These are phyloP conservation scores for Spizellomyces punctatus DNA, from an alignment of 192 early-diverging fungal genomes.

Conservation along the genomic window DNA sequence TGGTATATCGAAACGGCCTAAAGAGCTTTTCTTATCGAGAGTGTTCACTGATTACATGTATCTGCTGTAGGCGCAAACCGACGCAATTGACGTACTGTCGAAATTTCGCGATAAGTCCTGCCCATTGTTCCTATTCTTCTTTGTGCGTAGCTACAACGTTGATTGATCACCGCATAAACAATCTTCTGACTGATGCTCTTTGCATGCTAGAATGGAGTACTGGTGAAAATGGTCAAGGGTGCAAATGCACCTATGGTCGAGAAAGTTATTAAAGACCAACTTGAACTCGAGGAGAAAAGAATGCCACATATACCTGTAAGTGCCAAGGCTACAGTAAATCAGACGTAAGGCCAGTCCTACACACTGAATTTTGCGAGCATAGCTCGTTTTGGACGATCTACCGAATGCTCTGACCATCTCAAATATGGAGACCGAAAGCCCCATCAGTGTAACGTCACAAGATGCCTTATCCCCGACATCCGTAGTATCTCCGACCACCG, in stretches of 20 bases:
- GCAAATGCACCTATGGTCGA: constrained; percentile 64
- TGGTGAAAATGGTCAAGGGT: constrained; percentile 58
- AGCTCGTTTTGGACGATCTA: too few relatives aligned
- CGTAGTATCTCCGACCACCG: neutral
- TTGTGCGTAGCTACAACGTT: constrained; percentile 32
- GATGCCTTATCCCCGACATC: neutral
- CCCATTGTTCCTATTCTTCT: constrained; percentile 60
- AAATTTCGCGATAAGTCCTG: constrained; percentile 60
- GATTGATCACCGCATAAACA: neutral
- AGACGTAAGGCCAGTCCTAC: too few relatives aligned
- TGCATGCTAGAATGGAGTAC: constrained; percentile 45
- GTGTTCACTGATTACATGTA: neutral
- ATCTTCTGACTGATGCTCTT: neutral
- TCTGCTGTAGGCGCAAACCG: constrained; percentile 48
- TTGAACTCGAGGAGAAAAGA: constrained; percentile 47
- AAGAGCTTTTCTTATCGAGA: neutral
- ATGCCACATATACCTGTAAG: constrained; percentile 41
- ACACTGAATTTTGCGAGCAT: too few relatives aligned
- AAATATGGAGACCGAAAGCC: too few relatives aligned
- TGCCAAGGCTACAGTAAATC: too few relatives aligned
- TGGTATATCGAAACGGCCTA: constrained; percentile 28
- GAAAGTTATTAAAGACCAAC: constrained; percentile 54
- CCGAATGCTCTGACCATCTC: too few relatives aligned
- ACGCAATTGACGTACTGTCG: constrained; percentile 46
- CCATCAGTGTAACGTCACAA: too few relatives aligned